Evolutionary conservation across 2,329 filamentous ascomycete genomes (phyloP).

Genomic region (Paraphoma chrysanthemicola): DNA sequence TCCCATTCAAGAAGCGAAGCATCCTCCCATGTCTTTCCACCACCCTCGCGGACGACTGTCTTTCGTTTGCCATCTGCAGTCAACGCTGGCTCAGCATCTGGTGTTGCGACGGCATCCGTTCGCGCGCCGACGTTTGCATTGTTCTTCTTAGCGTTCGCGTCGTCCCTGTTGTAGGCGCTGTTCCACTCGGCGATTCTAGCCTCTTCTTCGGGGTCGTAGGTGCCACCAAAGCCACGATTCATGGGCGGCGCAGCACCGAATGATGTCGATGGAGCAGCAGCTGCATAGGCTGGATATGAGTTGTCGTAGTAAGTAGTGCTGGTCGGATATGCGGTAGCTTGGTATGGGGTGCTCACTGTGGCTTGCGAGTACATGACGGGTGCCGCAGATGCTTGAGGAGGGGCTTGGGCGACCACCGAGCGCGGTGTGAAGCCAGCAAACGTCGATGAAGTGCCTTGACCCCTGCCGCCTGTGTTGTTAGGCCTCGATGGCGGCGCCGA

Average conservation of each 20-base stretch:
- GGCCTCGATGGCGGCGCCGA: constrained; percentile 67
- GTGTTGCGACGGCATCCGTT: constrained; percentile 33
- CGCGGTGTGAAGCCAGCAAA: constrained; percentile 67
- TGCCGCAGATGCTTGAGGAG: constrained; percentile 43
- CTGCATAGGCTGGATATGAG: constrained; percentile 74
- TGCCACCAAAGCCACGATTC: constrained; percentile 44
- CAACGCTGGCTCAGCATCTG: constrained; percentile 56
- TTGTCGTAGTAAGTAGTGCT: constrained; percentile 63
- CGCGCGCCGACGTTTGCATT: constrained; percentile 51
- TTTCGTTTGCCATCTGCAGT: constrained; percentile 71
- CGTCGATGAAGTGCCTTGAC: constrained; percentile 39
- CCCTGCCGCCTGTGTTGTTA: constrained; percentile 32
- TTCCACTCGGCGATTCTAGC: constrained; percentile 96
- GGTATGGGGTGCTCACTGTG: constrained; percentile 51
- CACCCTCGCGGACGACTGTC: constrained; percentile 87
- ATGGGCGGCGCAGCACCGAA: constrained; percentile 27
- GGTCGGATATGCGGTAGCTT: constrained; percentile 48
- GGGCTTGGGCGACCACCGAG: constrained; percentile 54
- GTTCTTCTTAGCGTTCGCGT: constrained; percentile 51
- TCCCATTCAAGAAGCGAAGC: constrained; percentile 92
- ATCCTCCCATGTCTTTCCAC: constrained; percentile 93
- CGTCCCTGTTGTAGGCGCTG: constrained; percentile 79
- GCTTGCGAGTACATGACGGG: constrained; percentile 48
- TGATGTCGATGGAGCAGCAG: constrained; percentile 38
- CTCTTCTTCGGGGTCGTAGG: constrained; percentile 78